phyloP scores from a whole-genome alignment of 345 rosid genomes.

The Mercurialis annua region DNA sequence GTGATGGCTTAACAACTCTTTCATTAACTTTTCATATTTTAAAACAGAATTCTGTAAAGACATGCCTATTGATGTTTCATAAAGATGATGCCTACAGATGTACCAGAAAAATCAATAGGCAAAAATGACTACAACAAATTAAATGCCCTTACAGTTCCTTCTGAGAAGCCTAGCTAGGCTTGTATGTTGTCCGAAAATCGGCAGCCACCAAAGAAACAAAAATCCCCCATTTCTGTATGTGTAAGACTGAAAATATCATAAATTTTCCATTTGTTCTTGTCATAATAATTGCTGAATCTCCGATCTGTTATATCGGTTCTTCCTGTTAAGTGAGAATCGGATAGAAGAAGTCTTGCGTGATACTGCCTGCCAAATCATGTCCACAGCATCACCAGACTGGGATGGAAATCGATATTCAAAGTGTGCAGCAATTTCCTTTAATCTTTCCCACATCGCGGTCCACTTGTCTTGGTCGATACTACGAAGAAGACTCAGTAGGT shows the following conservation, averaged over 20 bases:
- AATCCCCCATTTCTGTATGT: constrained; percentile 1
- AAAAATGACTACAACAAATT: neutral
- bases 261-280: neutral
- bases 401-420: constrained; percentile 77
- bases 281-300: constrained; percentile 18
- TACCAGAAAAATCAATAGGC: neutral
- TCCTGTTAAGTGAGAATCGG: constrained; percentile 44
- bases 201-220: neutral
- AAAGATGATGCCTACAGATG: neutral
- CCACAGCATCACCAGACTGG: constrained; percentile 69
- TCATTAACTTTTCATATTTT: neutral
- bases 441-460: constrained; percentile 70
- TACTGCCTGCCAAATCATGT: constrained; percentile 86
- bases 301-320: constrained; percentile 53
- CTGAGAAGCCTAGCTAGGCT: neutral
- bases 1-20: neutral
- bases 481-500: constrained; percentile 58
- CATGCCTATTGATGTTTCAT: neutral
- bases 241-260: neutral
- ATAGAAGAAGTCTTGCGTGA: constrained; percentile 48
- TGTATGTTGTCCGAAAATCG: neutral
- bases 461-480: constrained; percentile 51
- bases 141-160: constrained; percentile 15
- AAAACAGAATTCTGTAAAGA: neutral
- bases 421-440: constrained; percentile 51